A percentile compares a stretch with the other conserved stretches of the same genome.
Conservation (phyloP, 495 filamentous ascomycete genomes). For the Usnea hakonensis region DNA sequence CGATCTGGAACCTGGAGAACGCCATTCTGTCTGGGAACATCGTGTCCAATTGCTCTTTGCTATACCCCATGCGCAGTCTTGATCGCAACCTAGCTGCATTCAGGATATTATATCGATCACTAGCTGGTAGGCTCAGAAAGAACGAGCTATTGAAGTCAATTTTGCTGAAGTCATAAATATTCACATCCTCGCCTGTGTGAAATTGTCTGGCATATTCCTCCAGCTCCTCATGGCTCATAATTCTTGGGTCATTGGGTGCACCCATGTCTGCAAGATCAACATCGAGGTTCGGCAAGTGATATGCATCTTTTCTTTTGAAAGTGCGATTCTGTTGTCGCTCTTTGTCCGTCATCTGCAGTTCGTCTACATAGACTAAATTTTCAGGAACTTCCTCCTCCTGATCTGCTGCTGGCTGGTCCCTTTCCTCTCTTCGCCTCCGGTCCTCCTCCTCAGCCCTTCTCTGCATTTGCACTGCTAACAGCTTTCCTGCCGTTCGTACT, state of each 20-base stretch:
- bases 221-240: slow-evolving; percentile 90
- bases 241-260: slow-evolving; percentile 78
- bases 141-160: slow-evolving; percentile 95
- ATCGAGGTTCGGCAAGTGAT: slow-evolving; percentile 83
- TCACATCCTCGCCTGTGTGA: slow-evolving; percentile 87
- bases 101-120: slow-evolving; percentile 92
- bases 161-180: slow-evolving; percentile 96
- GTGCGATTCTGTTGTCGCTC: slow-evolving; percentile 67
- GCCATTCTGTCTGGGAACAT: slow-evolving; percentile 99
- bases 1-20: slow-evolving; percentile 93
- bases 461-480: slow-evolving; percentile 90
- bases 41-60: slow-evolving; percentile 85
- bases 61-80: slow-evolving; percentile 85
- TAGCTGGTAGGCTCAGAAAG: slow-evolving; percentile 80
- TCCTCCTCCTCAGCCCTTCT: slow-evolving; percentile 76
- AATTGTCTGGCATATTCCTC: slow-evolving; percentile 91
- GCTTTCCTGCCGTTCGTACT: slow-evolving; percentile 74
- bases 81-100: slow-evolving; percentile 86
- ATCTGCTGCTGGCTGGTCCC: slow-evolving; percentile 26
- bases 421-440: slow-evolving; percentile 50
- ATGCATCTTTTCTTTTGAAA: slow-evolving; percentile 86
- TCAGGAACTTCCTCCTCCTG: slow-evolving; percentile 62
- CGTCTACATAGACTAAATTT: slow-evolving; percentile 79
- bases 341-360: slow-evolving; percentile 68
- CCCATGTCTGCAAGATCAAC: slow-evolving; percentile 75